Percentiles rank a stretch among this genome's conserved stretches.
Conservation (phyloP, 2,329 filamentous ascomycete species). For the Colletotrichum sp. region DNA sequence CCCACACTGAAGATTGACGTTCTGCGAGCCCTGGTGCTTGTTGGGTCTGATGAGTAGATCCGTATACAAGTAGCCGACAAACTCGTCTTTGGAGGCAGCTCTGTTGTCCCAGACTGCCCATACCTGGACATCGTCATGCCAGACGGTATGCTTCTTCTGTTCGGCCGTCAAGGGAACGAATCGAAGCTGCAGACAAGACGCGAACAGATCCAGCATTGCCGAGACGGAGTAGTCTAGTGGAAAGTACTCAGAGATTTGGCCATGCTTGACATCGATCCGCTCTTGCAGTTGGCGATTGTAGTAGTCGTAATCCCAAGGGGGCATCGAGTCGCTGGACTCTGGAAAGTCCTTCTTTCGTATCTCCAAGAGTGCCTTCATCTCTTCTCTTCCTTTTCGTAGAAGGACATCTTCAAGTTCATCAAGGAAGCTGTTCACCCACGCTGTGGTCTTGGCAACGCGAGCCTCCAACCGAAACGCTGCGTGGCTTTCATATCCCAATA, state of each 20-base stretch:
- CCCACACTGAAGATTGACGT: neutral
- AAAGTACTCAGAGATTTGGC: neutral
- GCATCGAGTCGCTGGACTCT: neutral
- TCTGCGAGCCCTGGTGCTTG: neutral
- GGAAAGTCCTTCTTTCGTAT: fast-evolving
- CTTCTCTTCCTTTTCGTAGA: neutral
- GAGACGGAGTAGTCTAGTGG: neutral
- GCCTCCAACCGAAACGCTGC: neutral
- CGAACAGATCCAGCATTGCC: neutral
- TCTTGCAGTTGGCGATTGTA: neutral
- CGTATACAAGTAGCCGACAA: neutral
- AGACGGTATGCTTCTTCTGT: fast-evolving
- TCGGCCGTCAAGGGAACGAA: neutral
- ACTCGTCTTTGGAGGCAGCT: fast-evolving
- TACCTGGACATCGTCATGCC: neutral
- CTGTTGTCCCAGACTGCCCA: neutral
- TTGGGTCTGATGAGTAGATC: neutral
- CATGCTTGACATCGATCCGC: fast-evolving
- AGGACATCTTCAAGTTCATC: neutral
- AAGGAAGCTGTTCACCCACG: neutral
- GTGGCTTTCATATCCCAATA: neutral
- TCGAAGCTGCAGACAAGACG: neutral
- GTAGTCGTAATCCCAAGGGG: neutral
- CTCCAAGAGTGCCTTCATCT: fast-evolving
- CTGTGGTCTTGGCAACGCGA: neutral